phyloP scores from a whole-genome alignment of 129 eudicot species.

The Chrysanthemum makinoi region DNA sequence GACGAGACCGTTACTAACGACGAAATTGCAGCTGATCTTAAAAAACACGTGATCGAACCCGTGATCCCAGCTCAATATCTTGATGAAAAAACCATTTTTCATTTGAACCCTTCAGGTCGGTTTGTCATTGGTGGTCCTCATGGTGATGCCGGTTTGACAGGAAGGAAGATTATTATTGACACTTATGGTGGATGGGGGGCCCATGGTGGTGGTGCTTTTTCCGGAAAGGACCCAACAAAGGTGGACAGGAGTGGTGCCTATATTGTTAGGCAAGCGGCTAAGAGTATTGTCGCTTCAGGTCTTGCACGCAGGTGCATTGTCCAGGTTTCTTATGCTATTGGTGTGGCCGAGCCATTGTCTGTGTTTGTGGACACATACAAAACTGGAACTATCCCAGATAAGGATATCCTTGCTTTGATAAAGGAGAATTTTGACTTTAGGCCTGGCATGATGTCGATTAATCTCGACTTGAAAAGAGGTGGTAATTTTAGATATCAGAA shows the following conservation, averaged over 20 bases:
- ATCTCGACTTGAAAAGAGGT: conserved; percentile 68
- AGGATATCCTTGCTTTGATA: conserved; percentile 55
- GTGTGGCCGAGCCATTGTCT: conserved; percentile 72
- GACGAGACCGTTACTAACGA: conserved; percentile 72
- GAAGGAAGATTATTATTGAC: conserved; percentile 67
- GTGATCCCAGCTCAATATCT: conserved; percentile 60
- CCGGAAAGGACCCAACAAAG: conserved; percentile 74
- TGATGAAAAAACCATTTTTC: conserved; percentile 67
- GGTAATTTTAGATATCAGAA: conserved; percentile 77
- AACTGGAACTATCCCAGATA: conserved; percentile 68
- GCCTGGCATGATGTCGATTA: conserved; percentile 76
- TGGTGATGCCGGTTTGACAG: conserved; percentile 69
- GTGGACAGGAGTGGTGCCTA: conserved; percentile 78
- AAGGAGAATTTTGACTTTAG: conserved; percentile 78
- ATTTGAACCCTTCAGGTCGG: conserved; percentile 69
- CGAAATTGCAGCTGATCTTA: conserved; percentile 56
- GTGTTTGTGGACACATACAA: conserved; percentile 68
- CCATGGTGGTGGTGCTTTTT: conserved; percentile 75
- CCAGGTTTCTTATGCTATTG: conserved; percentile 80
- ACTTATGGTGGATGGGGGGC: conserved; percentile 84
- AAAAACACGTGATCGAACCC: conserved; percentile 66
- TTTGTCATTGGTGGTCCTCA: conserved; percentile 80
- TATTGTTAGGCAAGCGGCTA: conserved; percentile 73
- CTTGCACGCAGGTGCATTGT: conserved; percentile 75
- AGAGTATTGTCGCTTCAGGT: conserved; percentile 73